Evolutionary conservation across 2,329 filamentous ascomycete species (phyloP), one percentile per base, ranked within the genome.

Genomic region (Talaromyces sp.): DNA sequence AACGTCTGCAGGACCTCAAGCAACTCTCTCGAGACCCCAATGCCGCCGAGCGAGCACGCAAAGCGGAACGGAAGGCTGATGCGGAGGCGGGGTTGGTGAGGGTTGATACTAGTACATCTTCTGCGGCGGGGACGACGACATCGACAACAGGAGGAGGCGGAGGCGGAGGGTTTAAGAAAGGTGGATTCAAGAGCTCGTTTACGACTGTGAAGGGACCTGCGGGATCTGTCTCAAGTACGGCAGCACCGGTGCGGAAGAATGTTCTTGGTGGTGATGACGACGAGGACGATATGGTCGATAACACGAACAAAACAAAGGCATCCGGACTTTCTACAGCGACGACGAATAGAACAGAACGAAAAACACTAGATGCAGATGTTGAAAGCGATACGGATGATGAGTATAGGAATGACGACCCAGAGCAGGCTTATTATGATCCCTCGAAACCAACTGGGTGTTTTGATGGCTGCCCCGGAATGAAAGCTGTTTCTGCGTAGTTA

Each of bases 151-250:
- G 71, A n/a, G 78, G 79, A 0, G 72, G 73, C 1, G 69, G 70
- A 2, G 69, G 69, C 9, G 71, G 72, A 16, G 75, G 79, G 0
- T 93, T 93, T 73, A 93, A 93, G 78, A 95, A 94, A 73, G 88
- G 89, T 1, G 91, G 91, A 0, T 93, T 93, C 76, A 93, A 92
- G 78, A 90, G 88, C 71, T 90, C 90, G 1, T 91, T 93, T 79
- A 84, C 84, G 4, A 79, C 85, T 1, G 83, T 83, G 1, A 82
- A 82, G 31, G 76, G 72, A n/a, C 70, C 71, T 2, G 69, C 61
- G 16, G 69, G 67, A 7, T 67, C 74, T 41, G 66, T 69, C 31
- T 5, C 22, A 16, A 59, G 37, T 54, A 68, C 69, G 31, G 72
- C 74, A 4, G 72, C 72, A 4, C 52, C 58, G 10, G 60, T 59